Base-by-base conservation (phyloP, 2,329 filamentous ascomycete genomes). In the Pseudocercospora pini-densiflorae region DNA sequence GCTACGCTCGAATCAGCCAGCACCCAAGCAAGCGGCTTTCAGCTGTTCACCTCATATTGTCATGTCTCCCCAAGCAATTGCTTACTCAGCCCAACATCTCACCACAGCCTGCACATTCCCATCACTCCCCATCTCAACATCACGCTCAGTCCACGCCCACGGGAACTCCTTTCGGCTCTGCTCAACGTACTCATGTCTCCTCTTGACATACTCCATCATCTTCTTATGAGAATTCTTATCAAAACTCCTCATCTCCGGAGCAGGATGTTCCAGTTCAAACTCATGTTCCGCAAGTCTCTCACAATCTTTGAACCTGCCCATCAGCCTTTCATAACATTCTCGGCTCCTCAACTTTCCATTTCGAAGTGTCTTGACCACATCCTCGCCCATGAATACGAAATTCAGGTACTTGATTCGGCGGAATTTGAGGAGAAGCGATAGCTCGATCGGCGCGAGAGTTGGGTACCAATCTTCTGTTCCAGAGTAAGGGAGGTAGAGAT, bases 101-200 rank as follows among this genome's bases (percentile, higher is more conserved):
- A 66, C 45, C n/a, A 66, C 64, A 59, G 60, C 64, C n/a, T 66
- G 64, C 21, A 66, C 55, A 47, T 63, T 66, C 12, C 64, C 64
- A 60, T 59, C 45, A 31, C 45, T 31, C 2, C 60, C 60, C 54
- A 66, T 63, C 49, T 53, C 59, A 23, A 59, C 10, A 33, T 66
- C 59, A 16, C 29, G 47, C 60, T 27, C 31, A 8, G 33, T 27
- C 64, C 55, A 63, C 1, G 36, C 51, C 33, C 61, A 66, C 16
- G 54, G 14, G 21, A 58, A 58, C 54, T n/a, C 54, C 54, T 7
- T 58, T 19, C 54, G 27, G 24, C 40, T 33, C 31, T 14, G 14
- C 29, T 43, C 24, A 12, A 33, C 59, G 24, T n/a, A 58, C 40
- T 24, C 33, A 53, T 66, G 54, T 24, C 55, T 33, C 10, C 29